Evolutionary conservation across 2,329 filamentous ascomycete species (phyloP).

Genomic region (Drechslera avenae): DNA sequence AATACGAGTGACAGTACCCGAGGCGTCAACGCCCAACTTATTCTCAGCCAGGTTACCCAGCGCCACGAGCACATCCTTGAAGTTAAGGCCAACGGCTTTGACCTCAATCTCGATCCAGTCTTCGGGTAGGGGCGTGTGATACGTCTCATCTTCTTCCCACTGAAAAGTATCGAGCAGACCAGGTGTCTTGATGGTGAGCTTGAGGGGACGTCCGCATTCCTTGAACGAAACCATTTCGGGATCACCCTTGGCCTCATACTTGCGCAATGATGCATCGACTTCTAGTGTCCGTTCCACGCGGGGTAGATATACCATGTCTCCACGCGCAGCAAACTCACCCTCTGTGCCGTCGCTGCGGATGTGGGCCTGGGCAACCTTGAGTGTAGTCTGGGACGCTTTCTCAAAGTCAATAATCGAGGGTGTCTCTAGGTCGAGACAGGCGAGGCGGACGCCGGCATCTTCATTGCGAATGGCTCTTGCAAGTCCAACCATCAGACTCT

Average conservation of each 20-base stretch:
- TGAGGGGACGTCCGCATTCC: slow-evolving; percentile 7
- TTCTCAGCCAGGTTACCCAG: slow-evolving; percentile 9
- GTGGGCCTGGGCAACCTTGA: slow-evolving; percentile 6
- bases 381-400: slow-evolving; percentile 1
- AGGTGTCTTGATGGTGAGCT: slow-evolving; percentile 5
- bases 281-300: slow-evolving; percentile 6
- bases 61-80: slow-evolving; percentile 7
- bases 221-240: slow-evolving; percentile 8
- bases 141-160: slow-evolving; percentile 7
- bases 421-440: slow-evolving; percentile 8
- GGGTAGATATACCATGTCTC: slow-evolving; percentile 6
- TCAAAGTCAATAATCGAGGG: not conserved
- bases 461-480: slow-evolving; percentile 11
- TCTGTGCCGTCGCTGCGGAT: slow-evolving; percentile 6
- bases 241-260: slow-evolving; percentile 12
- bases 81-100: slow-evolving; percentile 9
- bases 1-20: slow-evolving; percentile 3
- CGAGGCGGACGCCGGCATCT: slow-evolving; percentile 6
- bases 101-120: slow-evolving; percentile 6
- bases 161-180: slow-evolving; percentile 8
- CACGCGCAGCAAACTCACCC: slow-evolving; percentile 7
- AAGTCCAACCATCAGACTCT: slow-evolving; percentile 11
- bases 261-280: slow-evolving; percentile 7
- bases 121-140: slow-evolving; percentile 3
- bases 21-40: slow-evolving; percentile 5